Percentiles rank a stretch among this genome's conserved stretches.
Evolutionary conservation across 208 protist genomes (phyloP).

Genomic region (Trypanosoma boissoni): DNA sequence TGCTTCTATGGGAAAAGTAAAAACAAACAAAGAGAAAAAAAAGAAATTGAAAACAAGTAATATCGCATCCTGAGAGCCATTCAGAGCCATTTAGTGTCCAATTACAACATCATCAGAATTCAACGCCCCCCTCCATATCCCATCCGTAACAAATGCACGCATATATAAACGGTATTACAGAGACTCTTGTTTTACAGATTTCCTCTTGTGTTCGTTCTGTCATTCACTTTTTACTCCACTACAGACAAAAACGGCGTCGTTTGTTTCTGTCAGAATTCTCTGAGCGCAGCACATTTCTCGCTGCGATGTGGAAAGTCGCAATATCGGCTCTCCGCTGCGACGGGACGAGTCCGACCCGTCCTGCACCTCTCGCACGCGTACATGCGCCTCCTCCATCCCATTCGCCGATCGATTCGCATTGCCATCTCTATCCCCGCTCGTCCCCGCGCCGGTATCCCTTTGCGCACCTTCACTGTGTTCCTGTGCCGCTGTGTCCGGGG

Average conservation of each 20-base stretch:
- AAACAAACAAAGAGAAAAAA: conserved; percentile 8
- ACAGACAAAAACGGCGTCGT: conserved; percentile 10
- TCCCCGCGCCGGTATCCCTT: neutral
- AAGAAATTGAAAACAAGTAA: conserved; percentile 12
- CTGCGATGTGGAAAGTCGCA: conserved; percentile 13
- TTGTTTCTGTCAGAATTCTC: neutral
- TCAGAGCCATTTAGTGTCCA: too few relatives aligned
- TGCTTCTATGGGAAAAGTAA: too few relatives aligned
- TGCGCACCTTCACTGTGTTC: neutral
- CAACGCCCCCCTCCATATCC: too few relatives aligned
- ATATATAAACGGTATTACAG: too few relatives aligned
- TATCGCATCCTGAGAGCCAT: too few relatives aligned
- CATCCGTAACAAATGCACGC: too few relatives aligned
- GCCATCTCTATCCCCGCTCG: neutral
- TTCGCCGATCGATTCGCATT: conserved; percentile 28
- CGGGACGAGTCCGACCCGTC: neutral
- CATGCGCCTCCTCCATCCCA: conserved; percentile 16
- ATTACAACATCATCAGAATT: too few relatives aligned
- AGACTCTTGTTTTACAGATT: too few relatives aligned
- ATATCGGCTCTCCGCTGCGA: neutral
- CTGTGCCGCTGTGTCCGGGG: neutral
- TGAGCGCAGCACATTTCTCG: conserved; percentile 16
- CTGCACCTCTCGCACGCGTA: neutral
- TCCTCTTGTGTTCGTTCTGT: neutral
- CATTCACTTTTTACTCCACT: conserved; percentile 2